Evolutionary conservation across 2,329 filamentous ascomycete species (phyloP).

Genomic region (Domatiomyces globalis): DNA sequence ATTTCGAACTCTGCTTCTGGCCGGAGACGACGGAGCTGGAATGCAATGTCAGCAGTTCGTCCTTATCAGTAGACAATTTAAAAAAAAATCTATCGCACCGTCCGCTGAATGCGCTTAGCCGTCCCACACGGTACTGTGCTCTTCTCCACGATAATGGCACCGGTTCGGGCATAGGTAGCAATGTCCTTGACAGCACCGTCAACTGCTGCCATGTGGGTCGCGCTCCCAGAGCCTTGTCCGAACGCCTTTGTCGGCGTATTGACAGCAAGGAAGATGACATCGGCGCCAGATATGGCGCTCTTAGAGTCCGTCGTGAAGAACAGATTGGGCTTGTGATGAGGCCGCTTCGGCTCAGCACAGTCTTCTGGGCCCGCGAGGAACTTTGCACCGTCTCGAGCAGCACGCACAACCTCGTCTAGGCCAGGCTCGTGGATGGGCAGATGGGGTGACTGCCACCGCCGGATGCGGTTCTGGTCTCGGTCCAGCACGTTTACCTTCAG

Average conservation of each 20-base stretch:
- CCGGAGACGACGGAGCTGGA: conserved; percentile 6
- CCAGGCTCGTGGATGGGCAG: conserved; percentile 66
- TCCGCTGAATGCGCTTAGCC: conserved; percentile 53
- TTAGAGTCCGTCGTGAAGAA: conserved; percentile 58
- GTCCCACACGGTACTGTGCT: conserved; percentile 66
- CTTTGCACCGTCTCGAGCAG: conserved; percentile 25
- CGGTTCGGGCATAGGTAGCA: conserved; percentile 49
- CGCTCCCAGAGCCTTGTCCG: conserved; percentile 54
- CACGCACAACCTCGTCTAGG: conserved; percentile 51
- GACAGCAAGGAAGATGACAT: conserved; percentile 61
- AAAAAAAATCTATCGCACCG: conserved; percentile 35
- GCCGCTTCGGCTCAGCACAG: conserved; percentile 14
- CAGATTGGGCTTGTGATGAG: conserved; percentile 48
- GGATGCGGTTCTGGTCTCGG: conserved; percentile 49
- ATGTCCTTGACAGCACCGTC: conserved; percentile 56
- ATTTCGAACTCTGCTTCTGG: conserved; percentile 50
- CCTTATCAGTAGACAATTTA: not conserved
- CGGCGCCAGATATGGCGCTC: conserved; percentile 49
- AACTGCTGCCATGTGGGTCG: conserved; percentile 58
- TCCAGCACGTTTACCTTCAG: conserved; percentile 46
- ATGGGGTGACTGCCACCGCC: conserved; percentile 57
- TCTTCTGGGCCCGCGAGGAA: not conserved
- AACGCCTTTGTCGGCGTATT: conserved; percentile 65
- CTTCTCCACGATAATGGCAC: conserved; percentile 68
- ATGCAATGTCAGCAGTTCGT: not conserved